phyloP scores from a whole-genome alignment of 768 basidiomycete genomes.

The Dendrothele bispora region DNA sequence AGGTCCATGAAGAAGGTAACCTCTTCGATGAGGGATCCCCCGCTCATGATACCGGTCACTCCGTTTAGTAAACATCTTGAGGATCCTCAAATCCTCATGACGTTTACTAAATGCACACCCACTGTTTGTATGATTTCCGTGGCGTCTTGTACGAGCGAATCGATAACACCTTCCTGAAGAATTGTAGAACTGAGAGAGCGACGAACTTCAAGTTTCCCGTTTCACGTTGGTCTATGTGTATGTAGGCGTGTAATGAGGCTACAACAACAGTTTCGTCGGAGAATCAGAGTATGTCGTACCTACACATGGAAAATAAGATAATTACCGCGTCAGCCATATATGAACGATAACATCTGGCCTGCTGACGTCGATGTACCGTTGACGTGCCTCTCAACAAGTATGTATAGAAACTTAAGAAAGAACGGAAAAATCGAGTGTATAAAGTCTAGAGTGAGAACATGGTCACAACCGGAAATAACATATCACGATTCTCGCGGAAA shows the following conservation, averaged over 20 bases:
- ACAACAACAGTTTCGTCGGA: conserved; percentile 1
- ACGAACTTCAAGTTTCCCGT: conserved; percentile 34
- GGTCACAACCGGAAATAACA: background rate
- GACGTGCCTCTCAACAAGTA: conserved; percentile 41
- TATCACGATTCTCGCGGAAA: background rate
- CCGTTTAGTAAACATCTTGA: no score
- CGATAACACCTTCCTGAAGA: conserved; percentile 45
- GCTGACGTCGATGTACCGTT: conserved; percentile 39
- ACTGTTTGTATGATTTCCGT: conserved; percentile 52
- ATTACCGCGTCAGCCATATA: conserved; percentile 30
- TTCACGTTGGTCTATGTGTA: conserved; percentile 16
- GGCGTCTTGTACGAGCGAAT: conserved; percentile 49
- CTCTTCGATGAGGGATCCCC: conserved; percentile 58
- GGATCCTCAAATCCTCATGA: no score
- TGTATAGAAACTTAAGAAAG: conserved; percentile 41
- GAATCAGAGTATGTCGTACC: conserved; percentile 1
- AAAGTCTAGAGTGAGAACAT: conserved; percentile 30
- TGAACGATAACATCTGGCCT: conserved; percentile 44
- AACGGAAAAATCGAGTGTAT: conserved; percentile 41
- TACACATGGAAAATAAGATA: conserved; percentile 1
- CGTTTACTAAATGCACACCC: no score
- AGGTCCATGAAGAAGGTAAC: conserved; percentile 57
- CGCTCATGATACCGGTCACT: conserved; percentile 58
- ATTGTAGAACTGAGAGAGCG: conserved; percentile 54
- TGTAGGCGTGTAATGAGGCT: conserved; percentile 18